These are phyloP conservation scores for Sporothrix curviconia DNA, from an alignment of 2,329 filamentous ascomycete species.

Conservation along the genomic window DNA sequence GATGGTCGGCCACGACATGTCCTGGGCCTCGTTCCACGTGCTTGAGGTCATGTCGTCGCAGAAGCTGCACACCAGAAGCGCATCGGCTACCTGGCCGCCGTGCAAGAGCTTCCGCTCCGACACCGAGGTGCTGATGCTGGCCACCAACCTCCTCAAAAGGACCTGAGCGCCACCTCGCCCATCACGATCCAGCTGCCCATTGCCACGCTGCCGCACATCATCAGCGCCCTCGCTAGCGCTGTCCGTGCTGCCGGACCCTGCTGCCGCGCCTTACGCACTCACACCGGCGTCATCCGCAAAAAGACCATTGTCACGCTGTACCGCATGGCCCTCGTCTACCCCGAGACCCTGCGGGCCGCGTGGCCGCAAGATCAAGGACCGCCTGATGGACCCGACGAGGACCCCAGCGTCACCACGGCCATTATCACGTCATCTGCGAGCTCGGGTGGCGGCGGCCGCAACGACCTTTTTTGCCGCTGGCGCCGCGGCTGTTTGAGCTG, in stretches of 20 bases:
- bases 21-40: conserved; percentile 97
- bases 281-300: conserved; percentile 77
- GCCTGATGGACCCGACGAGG: conserved; percentile 82
- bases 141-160: conserved; percentile 97
- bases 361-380: conserved; percentile 98
- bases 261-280: conserved; percentile 82
- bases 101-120: conserved; percentile 93
- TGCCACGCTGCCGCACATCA: conserved; percentile 84
- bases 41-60: conserved; percentile 97
- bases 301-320: conserved; percentile 96
- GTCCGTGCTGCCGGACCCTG: conserved; percentile 78
- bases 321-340: conserved; percentile 88
- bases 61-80: conserved; percentile 93
- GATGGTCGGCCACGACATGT: conserved; percentile 99
- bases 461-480: conserved; percentile 89
- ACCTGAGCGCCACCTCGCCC: conserved; percentile 65
- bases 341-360: conserved; percentile 81
- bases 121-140: conserved; percentile 95
- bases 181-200: conserved; percentile 81
- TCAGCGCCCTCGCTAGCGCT: conserved; percentile 88
- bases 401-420: conserved; percentile 87
- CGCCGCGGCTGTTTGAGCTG: conserved; percentile 85
- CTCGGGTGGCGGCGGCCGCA: conserved; percentile 86
- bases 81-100: conserved; percentile 88
- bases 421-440: conserved; percentile 94